A percentile compares a stretch with the other conserved stretches of the same genome.
phyloP scores from a whole-genome alignment of 2,329 filamentous ascomycete species.

The Aspergillus calidoustus region DNA sequence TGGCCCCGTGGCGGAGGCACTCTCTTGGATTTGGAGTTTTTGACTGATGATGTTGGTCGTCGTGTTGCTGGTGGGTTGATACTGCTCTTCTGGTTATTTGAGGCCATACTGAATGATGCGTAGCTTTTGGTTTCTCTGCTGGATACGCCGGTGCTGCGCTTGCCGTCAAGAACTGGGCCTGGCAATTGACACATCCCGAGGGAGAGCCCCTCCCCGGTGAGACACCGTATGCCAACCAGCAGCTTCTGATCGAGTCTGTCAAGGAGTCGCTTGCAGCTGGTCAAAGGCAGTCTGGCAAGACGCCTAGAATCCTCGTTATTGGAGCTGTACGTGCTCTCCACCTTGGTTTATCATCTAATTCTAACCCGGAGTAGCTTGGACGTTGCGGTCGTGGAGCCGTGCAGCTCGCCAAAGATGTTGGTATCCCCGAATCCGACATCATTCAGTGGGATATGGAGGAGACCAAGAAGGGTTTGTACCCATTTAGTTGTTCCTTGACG shows the following conservation, averaged over 20 bases:
- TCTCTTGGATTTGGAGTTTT: slow-evolving; percentile 85
- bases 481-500: background rate
- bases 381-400: slow-evolving; percentile 85
- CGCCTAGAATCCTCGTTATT: slow-evolving; percentile 80
- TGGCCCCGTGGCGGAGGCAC: slow-evolving; percentile 77
- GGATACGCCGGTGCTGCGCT: slow-evolving; percentile 77
- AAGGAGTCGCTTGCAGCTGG: slow-evolving; percentile 71
- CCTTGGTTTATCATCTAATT: background rate
- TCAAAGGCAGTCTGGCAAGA: slow-evolving; percentile 67
- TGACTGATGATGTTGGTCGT: slow-evolving; percentile 73
- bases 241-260: slow-evolving; percentile 72
- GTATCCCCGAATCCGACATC: slow-evolving; percentile 71
- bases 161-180: slow-evolving; percentile 79
- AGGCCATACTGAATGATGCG: slow-evolving; percentile 10
- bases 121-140: slow-evolving; percentile 65
- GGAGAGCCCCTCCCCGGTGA: slow-evolving; percentile 68
- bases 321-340: slow-evolving; percentile 60
- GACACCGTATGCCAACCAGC: slow-evolving; percentile 67
- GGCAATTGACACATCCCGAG: slow-evolving; percentile 73
- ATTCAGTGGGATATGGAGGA: slow-evolving; percentile 78
- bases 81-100: background rate
- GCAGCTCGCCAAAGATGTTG: slow-evolving; percentile 75
- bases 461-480: slow-evolving; percentile 63
- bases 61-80: slow-evolving; percentile 44
- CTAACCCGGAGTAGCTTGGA: slow-evolving; percentile 36